A percentile compares a stretch with the other conserved stretches of the same genome.
Conservation (phyloP, 2,329 filamentous ascomycete species). For the Zalaria obscura region DNA sequence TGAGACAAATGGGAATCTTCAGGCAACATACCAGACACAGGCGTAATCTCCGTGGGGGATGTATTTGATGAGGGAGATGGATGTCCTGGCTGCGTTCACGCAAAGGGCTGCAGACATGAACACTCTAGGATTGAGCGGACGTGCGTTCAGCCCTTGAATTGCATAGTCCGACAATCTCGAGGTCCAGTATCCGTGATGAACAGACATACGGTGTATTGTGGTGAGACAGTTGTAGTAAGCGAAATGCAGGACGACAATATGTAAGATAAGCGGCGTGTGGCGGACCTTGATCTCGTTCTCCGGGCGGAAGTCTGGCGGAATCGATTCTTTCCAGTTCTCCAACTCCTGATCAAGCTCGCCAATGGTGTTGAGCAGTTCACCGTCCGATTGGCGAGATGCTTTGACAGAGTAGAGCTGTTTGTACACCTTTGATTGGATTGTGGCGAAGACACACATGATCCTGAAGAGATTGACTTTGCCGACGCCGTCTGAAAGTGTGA, state of each 20-base stretch:
- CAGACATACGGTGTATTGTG: constrained; percentile 95
- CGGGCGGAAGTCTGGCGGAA: constrained; percentile 90
- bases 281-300: constrained; percentile 91
- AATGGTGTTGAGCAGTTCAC: constrained; percentile 87
- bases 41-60: constrained; percentile 89
- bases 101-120: constrained; percentile 90
- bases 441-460: constrained; percentile 78
- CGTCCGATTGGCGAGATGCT: constrained; percentile 80
- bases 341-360: constrained; percentile 73
- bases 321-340: constrained; percentile 92
- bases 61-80: constrained; percentile 88
- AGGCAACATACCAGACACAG: constrained; percentile 67
- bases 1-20: too few relatives aligned
- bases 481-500: constrained; percentile 75
- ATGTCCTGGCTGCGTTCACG: constrained; percentile 81
- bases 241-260: constrained; percentile 89
- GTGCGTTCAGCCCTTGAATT: constrained; percentile 81
- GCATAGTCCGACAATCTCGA: constrained; percentile 88
- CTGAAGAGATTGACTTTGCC: constrained; percentile 92
- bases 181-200: constrained; percentile 97
- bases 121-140: constrained; percentile 81
- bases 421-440: constrained; percentile 90
- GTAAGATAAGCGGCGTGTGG: constrained; percentile 84
- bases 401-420: constrained; percentile 85
- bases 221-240: constrained; percentile 96